Base-by-base conservation (phyloP, 1,284 basidiomycete species). In the Anthracocystis panici-leucophaei region DNA sequence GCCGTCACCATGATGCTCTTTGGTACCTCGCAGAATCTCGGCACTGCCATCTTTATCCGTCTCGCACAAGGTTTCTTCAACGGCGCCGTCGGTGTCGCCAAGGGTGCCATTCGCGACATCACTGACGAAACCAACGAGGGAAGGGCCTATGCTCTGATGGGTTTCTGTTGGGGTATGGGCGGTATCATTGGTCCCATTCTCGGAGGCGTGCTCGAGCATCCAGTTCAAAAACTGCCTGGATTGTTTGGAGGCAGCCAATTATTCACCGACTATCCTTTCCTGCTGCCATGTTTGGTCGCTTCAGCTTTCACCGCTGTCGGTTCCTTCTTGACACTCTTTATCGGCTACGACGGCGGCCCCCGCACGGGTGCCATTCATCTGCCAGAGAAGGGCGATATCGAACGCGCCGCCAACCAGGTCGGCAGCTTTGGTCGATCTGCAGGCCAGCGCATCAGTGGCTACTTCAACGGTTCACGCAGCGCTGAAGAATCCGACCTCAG, bases 81-180 rank as follows among this genome's bases (percentile, higher is more conserved):
- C 11, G 96, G 96, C 18, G 93, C 94, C 16, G 92, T 97, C 38
- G 95, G 94, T 31, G 95, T 97, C 20, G 94, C 93, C 44, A 82
- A 81, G 45, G 93, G 94, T 21, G 93, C 92, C 8, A 91, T 99
- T 46, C 88, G 93, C 23, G 92, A 92, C 69, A 89, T 99, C 64
- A 96, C 96, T 0, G 94, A 96, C 79, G 86, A 90, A 42, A 93
- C 91, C 60, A 97, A 97, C 85, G 95, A 97, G 86, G 93, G 93
- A 38, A 89, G 94, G 75, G 95, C 95, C 16, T 97, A 97, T 84
- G 94, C 94, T 51, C 93, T 95, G 75, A 89, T 97, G 57, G 95
- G 94, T 21, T 97, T 97, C 86, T 94, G 91, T 75, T 97, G 95
- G 95, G 95, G 95, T 71, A 91, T 97, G 82, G 95, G 95, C 73